phyloP scores from a whole-genome alignment of 2,329 filamentous ascomycete genomes.

The Epichloe coenophiala region DNA sequence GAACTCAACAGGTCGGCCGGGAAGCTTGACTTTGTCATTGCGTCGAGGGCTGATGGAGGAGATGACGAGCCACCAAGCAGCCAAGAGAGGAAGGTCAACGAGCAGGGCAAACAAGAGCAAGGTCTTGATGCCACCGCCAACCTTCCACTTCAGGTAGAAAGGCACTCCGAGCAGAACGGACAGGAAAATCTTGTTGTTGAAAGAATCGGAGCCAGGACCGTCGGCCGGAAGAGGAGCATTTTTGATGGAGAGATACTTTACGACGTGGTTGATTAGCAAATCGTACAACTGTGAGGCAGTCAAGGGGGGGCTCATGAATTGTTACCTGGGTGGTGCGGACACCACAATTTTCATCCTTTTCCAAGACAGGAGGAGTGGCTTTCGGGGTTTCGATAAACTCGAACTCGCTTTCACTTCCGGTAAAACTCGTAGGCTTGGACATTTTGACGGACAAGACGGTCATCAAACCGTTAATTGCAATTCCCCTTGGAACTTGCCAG shows the following conservation, averaged over 20 bases:
- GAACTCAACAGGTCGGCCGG: constrained; percentile 77
- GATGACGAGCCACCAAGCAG: constrained; percentile 67
- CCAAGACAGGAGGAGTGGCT: constrained; percentile 42
- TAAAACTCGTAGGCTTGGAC: constrained; percentile 20
- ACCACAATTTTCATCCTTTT: constrained; percentile 47
- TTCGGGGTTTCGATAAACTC: constrained; percentile 30
- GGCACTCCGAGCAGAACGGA: constrained; percentile 58
- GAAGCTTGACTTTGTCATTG: constrained; percentile 82
- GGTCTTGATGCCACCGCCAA: constrained; percentile 76
- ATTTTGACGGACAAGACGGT: constrained; percentile 16
- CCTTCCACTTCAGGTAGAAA: constrained; percentile 69
- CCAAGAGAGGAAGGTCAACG: constrained; percentile 65
- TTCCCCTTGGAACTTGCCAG: background rate
- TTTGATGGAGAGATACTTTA: constrained; percentile 55
- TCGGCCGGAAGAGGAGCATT: constrained; percentile 92
- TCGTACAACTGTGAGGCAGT: background rate
- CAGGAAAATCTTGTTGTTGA: constrained; percentile 71
- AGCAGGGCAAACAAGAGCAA: constrained; percentile 78
- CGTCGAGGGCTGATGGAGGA: constrained; percentile 76
- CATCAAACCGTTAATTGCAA: constrained; percentile 5
- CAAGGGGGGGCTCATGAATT: background rate
- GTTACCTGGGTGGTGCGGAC: constrained; percentile 30
- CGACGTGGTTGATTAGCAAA: background rate
- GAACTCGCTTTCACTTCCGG: constrained; percentile 23
- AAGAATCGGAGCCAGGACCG: constrained; percentile 67